Conservation (phyloP, 148 eudicot species). For the Suaeda aralocaspica region DNA sequence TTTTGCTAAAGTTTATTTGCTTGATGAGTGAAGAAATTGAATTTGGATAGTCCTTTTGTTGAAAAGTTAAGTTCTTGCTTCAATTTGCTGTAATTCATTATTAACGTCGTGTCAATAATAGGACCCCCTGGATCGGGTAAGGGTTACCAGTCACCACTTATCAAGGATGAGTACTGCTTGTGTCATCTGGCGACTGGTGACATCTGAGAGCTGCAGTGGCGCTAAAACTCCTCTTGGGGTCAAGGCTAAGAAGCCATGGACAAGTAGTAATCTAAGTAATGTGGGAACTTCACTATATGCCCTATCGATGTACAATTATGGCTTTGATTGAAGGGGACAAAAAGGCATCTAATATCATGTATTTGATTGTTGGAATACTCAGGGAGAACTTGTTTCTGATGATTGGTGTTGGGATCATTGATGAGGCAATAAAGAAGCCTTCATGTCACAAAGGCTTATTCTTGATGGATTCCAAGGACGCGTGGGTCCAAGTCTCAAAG, state of each 20-base stretch:
- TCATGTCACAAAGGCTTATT: conserved; percentile 90
- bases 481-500: conserved; percentile 81
- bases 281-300: background rate
- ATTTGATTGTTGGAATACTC: conserved; percentile 17
- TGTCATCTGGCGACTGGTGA: conserved; percentile 98
- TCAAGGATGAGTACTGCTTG: conserved; percentile 91
- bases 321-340: background rate
- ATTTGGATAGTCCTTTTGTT: background rate
- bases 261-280: conserved; percentile 58
- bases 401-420: conserved; percentile 91
- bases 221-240: conserved; percentile 88
- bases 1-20: background rate
- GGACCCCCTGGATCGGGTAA: conserved; percentile 99
- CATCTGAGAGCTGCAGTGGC: conserved; percentile 97
- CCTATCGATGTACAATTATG: background rate
- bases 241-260: conserved; percentile 98
- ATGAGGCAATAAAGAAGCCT: conserved; percentile 88
- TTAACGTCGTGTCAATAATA: conserved; percentile 20
- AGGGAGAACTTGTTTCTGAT: conserved; percentile 91
- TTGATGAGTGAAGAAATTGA: background rate
- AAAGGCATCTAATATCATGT: conserved; percentile 4
- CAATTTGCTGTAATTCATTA: background rate
- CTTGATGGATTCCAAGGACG: conserved; percentile 98
- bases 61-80: background rate
- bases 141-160: conserved; percentile 92